Percentiles rank a stretch among this genome's conserved stretches.
phyloP scores from a whole-genome alignment of 2,329 filamentous ascomycete genomes.

The Aspergillus glaucus region DNA sequence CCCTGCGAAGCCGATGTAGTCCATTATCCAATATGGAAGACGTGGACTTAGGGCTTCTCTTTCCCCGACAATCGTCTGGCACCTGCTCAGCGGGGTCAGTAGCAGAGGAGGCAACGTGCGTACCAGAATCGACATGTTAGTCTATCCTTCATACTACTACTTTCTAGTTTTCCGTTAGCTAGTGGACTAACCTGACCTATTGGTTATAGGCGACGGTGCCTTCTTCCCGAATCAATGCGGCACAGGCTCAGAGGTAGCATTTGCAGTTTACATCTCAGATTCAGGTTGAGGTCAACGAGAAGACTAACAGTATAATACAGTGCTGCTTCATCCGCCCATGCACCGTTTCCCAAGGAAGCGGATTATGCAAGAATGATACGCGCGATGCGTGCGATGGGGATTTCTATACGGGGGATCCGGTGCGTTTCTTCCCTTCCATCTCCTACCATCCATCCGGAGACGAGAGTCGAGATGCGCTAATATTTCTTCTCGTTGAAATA shows the following conservation, averaged over 20 bases:
- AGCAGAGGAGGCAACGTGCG: too few relatives aligned
- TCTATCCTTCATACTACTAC: too few relatives aligned
- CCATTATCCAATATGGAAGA: too few relatives aligned
- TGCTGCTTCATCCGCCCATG: neutral
- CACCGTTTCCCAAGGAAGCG: neutral
- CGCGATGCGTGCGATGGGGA: neutral
- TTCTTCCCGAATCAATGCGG: neutral
- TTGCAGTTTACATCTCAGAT: neutral
- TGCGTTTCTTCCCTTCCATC: neutral
- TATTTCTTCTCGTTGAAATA: neutral
- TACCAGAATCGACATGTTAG: too few relatives aligned
- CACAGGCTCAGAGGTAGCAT: neutral
- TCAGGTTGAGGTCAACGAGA: neutral
- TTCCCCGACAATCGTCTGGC: too few relatives aligned
- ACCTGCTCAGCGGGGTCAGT: too few relatives aligned
- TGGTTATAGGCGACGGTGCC: neutral
- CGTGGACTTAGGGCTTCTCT: too few relatives aligned
- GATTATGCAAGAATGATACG: neutral
- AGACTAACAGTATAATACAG: neutral
- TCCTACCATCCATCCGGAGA: neutral
- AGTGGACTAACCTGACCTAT: too few relatives aligned
- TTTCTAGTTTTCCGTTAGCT: too few relatives aligned
- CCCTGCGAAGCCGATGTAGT: too few relatives aligned
- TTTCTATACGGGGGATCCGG: neutral
- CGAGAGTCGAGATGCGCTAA: too few relatives aligned